phyloP scores from a whole-genome alignment of 1,284 basidiomycete species.

The Golubevia pallescens region DNA sequence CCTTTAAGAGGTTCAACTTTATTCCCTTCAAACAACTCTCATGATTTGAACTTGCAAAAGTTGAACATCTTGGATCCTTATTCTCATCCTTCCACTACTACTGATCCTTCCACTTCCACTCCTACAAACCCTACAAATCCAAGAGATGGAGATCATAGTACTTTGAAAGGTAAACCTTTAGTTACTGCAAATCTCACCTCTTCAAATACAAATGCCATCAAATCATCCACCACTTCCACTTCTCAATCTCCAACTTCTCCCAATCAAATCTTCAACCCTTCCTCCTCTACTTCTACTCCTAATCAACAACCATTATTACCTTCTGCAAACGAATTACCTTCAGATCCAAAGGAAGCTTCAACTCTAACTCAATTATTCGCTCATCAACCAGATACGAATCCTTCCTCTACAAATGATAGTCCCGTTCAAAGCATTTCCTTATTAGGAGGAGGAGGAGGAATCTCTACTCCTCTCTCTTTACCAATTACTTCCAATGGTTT shows the following conservation, averaged over 20 bases:
- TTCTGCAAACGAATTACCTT: constrained; percentile 49
- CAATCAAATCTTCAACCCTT: background rate
- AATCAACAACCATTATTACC: constrained; percentile 29
- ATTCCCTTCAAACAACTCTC: background rate
- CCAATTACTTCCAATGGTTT: constrained; percentile 16
- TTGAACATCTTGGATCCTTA: background rate
- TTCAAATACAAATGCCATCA: background rate
- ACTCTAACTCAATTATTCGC: constrained; percentile 46
- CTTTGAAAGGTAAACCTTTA: too few species aligned
- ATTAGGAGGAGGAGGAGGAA: too few species aligned
- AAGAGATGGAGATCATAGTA: too few species aligned
- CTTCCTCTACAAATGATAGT: constrained; percentile 11
- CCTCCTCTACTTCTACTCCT: too few species aligned
- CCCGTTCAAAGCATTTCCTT: constrained; percentile 20
- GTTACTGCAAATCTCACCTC: background rate
- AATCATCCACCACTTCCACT: background rate
- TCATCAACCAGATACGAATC: constrained; percentile 38
- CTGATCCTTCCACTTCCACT: too few species aligned
- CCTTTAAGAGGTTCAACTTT: background rate
- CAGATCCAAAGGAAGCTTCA: constrained; percentile 45
- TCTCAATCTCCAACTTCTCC: constrained; percentile 1
- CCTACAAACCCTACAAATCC: background rate
- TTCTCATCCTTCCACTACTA: background rate
- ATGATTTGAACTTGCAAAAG: background rate
- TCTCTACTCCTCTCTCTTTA: too few species aligned